Evolutionary conservation across 129 eudicot genomes (phyloP).

Genomic region (Centaurea solstitialis): DNA sequence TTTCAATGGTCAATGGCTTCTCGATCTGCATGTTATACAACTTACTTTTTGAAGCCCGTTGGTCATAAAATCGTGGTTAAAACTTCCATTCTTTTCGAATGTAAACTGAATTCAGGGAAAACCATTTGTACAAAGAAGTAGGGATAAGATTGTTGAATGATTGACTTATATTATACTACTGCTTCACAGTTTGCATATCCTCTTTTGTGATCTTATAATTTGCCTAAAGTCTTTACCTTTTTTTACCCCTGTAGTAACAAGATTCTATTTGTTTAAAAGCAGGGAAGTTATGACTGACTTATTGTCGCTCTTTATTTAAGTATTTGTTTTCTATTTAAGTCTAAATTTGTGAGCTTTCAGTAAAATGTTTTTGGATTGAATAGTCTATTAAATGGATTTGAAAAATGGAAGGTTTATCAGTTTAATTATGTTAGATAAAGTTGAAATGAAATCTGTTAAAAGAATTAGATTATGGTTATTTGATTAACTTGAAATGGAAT

Average conservation of each 20-base stretch:
- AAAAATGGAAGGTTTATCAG: no score
- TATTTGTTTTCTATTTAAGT: no score
- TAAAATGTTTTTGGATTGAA: no score
- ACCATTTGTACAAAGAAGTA: conserved; percentile 65
- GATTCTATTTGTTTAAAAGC: conserved; percentile 5
- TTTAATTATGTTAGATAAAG: no score
- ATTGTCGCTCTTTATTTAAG: no score
- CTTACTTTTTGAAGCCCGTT: conserved; percentile 14
- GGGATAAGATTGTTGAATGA: conserved; percentile 48
- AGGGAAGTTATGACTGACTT: no score
- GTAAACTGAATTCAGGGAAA: conserved; percentile 31
- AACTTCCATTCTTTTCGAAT: conserved; percentile 48
- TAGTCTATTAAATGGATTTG: no score
- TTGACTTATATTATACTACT: conserved; percentile 24
- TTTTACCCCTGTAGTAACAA: not conserved
- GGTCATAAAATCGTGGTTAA: conserved; percentile 11
- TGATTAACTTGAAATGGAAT: no score
- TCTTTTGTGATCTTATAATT: conserved; percentile 4
- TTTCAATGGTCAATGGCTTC: conserved; percentile 14
- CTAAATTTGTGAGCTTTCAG: no score
- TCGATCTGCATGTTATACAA: not conserved
- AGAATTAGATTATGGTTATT: no score
- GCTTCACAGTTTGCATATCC: conserved; percentile 19
- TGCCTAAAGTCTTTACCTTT: conserved; percentile 14
- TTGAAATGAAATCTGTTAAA: no score